phyloP scores from a whole-genome alignment of 805 yeast species.

The Ogataea pignaliae region DNA sequence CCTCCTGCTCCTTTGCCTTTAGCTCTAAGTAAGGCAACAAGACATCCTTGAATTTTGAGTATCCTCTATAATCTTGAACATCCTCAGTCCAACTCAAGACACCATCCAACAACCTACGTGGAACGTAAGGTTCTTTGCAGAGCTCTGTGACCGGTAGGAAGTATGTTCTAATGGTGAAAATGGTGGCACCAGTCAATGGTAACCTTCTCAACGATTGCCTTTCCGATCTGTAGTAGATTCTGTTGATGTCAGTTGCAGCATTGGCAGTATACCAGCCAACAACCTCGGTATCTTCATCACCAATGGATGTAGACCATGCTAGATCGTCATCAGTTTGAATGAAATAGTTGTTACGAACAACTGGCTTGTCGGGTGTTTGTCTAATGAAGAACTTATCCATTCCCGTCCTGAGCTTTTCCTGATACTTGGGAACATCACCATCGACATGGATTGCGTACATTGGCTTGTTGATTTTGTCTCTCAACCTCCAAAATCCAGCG shows the following conservation, averaged over 20 bases:
- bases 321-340: conserved; percentile 58
- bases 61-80: conserved; percentile 60
- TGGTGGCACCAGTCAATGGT: conserved; percentile 53
- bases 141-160: conserved; percentile 51
- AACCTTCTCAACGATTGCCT: conserved; percentile 59
- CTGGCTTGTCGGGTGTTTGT: conserved; percentile 54
- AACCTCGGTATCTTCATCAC: conserved; percentile 44
- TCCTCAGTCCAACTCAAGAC: conserved; percentile 56
- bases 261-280: conserved; percentile 66
- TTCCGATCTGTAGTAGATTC: conserved; percentile 57
- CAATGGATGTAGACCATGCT: conserved; percentile 64
- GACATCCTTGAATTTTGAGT: conserved; percentile 46
- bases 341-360: conserved; percentile 64
- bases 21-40: conserved; percentile 50
- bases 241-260: conserved; percentile 41
- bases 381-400: conserved; percentile 65
- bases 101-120: conserved; percentile 55
- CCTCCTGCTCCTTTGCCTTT: conserved; percentile 45
- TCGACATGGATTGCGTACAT: conserved; percentile 55
- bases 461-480: conserved; percentile 54
- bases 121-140: conserved; percentile 56
- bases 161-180: conserved; percentile 62
- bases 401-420: conserved; percentile 51
- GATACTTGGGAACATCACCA: conserved; percentile 66
- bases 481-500: conserved; percentile 68